Base-by-base conservation (phyloP, 441 rosid species). In the Francoa sonchifolia region DNA sequence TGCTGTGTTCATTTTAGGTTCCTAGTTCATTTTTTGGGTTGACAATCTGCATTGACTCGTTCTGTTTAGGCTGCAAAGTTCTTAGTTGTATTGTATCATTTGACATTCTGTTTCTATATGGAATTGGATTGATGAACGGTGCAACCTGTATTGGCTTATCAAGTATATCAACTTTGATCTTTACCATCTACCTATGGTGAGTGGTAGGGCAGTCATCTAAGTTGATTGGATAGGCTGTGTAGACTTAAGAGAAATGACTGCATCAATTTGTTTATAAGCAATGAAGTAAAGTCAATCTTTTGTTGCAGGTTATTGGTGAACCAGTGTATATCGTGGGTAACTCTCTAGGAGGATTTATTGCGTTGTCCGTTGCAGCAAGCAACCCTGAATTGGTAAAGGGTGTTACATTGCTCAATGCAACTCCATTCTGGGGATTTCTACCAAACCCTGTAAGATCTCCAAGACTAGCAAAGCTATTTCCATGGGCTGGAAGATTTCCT, bases 401-500 rank as follows among this genome's bases (percentile, higher is more conserved):
- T 46, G 73, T 84, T 39, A 81, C 94, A 0, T 58, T 84, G 65
- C 88, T 89, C 16, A 89, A 89, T 40, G 95, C 97, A 4, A 84
- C 97, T 36, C 95, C 95, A 11, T 84, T 84, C 47, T 84, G 95
- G 97, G 97, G 95, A 25, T 77, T 88, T 59, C 72, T 76, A 18
- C 95, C 97, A 9, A 89, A 89, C 69, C 88, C 88, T 19, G 16
- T 55, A 47, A 75, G 59, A 65, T 81, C 76, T 19, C 97, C 97
- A n/a, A 35, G 38, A 53, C 52, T 81, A 39, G 82, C 97, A 33
- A 65, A 67, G 47, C 28, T 82, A 33, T 75, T 84, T 66, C 87
- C 85, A 42, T 81, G 94, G 94, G 69, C 94, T 4, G 95, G 97
- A 52, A 69, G 83, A 48, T 81, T 89, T 69, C 97, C 97, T 47